Evolutionary conservation across 306 rosid genomes (phyloP).

Genomic region (Citrullus amarus): DNA sequence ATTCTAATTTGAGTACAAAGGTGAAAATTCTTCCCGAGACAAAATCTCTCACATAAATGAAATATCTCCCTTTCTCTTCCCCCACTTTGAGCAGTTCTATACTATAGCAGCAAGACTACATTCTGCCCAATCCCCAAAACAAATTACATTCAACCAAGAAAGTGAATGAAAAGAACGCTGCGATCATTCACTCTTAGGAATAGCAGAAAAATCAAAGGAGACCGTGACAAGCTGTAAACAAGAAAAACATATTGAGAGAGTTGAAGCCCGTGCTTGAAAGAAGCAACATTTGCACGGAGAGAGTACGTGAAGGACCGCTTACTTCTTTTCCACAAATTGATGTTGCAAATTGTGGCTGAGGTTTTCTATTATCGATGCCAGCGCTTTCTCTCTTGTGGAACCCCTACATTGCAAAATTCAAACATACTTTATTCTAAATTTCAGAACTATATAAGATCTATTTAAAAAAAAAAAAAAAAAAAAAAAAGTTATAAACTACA

Average conservation of each 20-base stretch:
- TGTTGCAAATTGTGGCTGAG: constrained; percentile 59
- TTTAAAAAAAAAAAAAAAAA: neutral
- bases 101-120: neutral
- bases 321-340: constrained; percentile 78
- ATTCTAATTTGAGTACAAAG: neutral
- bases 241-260: neutral
- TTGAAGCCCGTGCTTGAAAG: neutral
- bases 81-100: neutral
- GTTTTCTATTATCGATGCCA: constrained; percentile 48
- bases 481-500: neutral
- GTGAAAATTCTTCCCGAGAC: neutral
- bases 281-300: neutral
- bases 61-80: too few species aligned
- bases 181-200: neutral
- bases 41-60: neutral
- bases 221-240: neutral
- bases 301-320: constrained; percentile 15
- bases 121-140: neutral
- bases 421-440: neutral
- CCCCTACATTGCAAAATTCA: constrained; percentile 40
- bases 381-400: constrained; percentile 69
- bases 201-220: neutral
- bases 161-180: neutral
- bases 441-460: neutral
- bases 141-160: neutral